Conservation (phyloP, 441 rosid genomes). For the Bruguiera hainesii region DNA sequence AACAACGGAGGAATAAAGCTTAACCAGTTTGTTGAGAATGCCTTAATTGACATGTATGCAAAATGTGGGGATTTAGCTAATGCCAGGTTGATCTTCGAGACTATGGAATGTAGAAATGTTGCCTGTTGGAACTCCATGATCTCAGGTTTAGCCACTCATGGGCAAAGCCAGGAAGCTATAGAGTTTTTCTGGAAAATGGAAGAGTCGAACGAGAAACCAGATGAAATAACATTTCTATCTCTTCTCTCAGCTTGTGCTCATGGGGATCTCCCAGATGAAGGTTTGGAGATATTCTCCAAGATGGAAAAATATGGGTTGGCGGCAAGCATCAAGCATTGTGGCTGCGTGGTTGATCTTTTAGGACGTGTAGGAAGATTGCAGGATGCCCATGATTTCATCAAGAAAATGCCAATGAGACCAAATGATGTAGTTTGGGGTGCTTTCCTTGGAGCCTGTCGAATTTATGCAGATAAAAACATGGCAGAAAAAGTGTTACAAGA, state of each 20-base stretch:
- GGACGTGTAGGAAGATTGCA: slow-evolving; percentile 27
- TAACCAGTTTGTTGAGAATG: slow-evolving; percentile 26
- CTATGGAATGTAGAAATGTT: slow-evolving; percentile 11
- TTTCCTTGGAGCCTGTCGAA: slow-evolving; percentile 25
- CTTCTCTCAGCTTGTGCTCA: slow-evolving; percentile 30
- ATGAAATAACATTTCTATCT: slow-evolving; percentile 22
- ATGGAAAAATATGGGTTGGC: slow-evolving; percentile 18
- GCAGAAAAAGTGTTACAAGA: slow-evolving; percentile 40
- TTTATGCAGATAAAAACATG: slow-evolving; percentile 22
- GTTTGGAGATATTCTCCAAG: slow-evolving; percentile 19
- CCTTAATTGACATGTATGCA: slow-evolving; percentile 28
- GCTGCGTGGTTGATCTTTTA: slow-evolving; percentile 27
- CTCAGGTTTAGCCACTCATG: slow-evolving; percentile 22
- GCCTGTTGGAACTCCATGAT: slow-evolving; percentile 29
- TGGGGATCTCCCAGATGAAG: slow-evolving; percentile 22
- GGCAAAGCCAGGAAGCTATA: slow-evolving; percentile 21
- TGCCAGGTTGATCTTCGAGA: slow-evolving; percentile 20
- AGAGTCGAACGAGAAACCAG: slow-evolving; percentile 20
- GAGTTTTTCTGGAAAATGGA: slow-evolving; percentile 24
- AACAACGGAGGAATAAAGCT: slow-evolving; percentile 15
- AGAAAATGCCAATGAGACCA: slow-evolving; percentile 24
- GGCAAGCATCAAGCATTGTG: slow-evolving; percentile 19
- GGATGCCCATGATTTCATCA: slow-evolving; percentile 24
- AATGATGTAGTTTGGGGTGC: slow-evolving; percentile 28
- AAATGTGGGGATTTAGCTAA: slow-evolving; percentile 27